Base-by-base conservation (phyloP, 225 moss, liverwort and hornwort species). In the Straminergon stramineum region DNA sequence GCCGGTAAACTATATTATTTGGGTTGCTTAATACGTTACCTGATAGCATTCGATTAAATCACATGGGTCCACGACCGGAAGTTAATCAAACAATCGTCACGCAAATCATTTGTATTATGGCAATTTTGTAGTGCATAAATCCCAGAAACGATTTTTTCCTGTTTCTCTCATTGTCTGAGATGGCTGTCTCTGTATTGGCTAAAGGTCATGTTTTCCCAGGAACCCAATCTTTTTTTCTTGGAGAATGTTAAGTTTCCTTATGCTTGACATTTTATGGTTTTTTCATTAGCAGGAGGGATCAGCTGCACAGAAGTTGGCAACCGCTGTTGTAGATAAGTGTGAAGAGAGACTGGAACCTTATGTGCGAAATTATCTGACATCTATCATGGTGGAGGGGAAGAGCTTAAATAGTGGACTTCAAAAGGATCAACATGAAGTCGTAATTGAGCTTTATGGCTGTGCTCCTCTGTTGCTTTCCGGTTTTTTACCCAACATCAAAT, bases 311-410 rank as follows among this genome's bases (percentile, higher is more conserved):
- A 96, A 97, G 90, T 85, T 97, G 94, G 96, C 99, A 77, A 91
- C 90, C 39, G 94, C 97, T 60, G 97, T 99, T 86, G 96, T 99
- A 88, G 97, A 97, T 75, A 96, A 94, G 88, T 96, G 96, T 94
- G 96, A 94, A 16, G 96, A 96, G 85, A 97, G 95, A 85, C 76
- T 97, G 93, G 97, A 99, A 81, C 96, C 96, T 31, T 97, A 96
- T 86, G 97, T 99, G 77, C 99, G 95, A 76, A 96, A 95, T 80
- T 99, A 97, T 87, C 87, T 99, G 85, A 94, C 97, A 55, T 95
- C 96, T 57, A 92, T 95, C 52, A 94, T 96, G 97, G 94, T 93
- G 86, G 97, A 99, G 92, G 96, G 95, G 60, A 96, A 95, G 90
- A 94, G 87, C 79, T 92, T 90, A 53, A 92, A 93, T 48, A 96